A percentile compares a stretch with the other conserved stretches of the same genome.
phyloP scores from a whole-genome alignment of 768 basidiomycete genomes.

The Boletales sp. region DNA sequence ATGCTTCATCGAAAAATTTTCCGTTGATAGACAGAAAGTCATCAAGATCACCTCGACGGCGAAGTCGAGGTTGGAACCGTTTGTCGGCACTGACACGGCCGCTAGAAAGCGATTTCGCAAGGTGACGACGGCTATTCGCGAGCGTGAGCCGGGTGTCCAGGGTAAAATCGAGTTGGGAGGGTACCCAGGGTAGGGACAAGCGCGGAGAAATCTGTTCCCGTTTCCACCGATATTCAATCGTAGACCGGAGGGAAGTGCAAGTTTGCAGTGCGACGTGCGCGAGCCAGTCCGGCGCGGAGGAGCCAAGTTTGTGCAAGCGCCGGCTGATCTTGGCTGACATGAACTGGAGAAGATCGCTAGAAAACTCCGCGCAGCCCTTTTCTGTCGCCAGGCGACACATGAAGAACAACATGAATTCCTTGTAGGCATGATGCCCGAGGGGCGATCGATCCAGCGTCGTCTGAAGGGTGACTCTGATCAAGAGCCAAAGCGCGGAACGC shows the following conservation, averaged over 20 bases:
- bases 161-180: slow-evolving; percentile 23
- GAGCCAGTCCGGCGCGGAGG: slow-evolving; percentile 26
- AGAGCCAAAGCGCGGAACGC: slow-evolving; percentile 35
- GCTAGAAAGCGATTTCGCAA: slow-evolving; percentile 17
- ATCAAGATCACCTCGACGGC: slow-evolving; percentile 10
- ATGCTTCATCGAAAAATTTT: slow-evolving; percentile 14
- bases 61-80: neutral
- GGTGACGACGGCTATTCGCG: slow-evolving; percentile 22
- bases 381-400: slow-evolving; percentile 25
- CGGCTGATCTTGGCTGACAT: slow-evolving; percentile 28
- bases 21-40: slow-evolving; percentile 14
- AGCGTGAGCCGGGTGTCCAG: slow-evolving; percentile 35
- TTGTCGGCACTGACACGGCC: neutral
- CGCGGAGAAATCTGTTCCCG: slow-evolving; percentile 24
- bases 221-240: slow-evolving; percentile 35
- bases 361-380: slow-evolving; percentile 10
- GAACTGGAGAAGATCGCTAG: slow-evolving; percentile 27
- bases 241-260: slow-evolving; percentile 15
- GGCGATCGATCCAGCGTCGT: slow-evolving; percentile 21
- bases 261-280: slow-evolving; percentile 37
- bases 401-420: slow-evolving; percentile 45
- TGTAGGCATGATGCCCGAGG: slow-evolving; percentile 33
- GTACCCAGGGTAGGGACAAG: slow-evolving; percentile 26
- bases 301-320: slow-evolving; percentile 24
- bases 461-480: slow-evolving; percentile 33